These are phyloP conservation scores for Aspergillaceae sp. DNA, from an alignment of 2,329 filamentous ascomycete species.

Conservation along the genomic window DNA sequence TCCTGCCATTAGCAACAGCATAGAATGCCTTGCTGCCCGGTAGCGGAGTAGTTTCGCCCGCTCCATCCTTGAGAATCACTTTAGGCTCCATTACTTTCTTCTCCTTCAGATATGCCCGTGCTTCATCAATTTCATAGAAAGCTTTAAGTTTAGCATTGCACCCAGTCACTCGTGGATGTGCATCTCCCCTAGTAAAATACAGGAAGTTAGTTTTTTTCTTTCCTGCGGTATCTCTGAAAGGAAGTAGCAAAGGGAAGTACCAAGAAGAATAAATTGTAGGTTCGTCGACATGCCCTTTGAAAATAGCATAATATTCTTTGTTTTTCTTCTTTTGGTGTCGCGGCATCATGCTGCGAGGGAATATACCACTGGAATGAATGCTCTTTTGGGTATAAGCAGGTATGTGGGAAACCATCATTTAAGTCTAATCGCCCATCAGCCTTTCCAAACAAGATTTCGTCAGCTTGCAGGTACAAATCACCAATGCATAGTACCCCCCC, in stretches of 20 bases:
- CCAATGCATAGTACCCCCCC: too few relatives aligned
- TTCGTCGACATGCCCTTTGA: background rate
- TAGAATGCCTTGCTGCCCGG: background rate
- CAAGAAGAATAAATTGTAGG: background rate
- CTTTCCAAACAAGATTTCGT: too few relatives aligned
- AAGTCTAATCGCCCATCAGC: too few relatives aligned
- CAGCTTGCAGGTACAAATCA: too few relatives aligned
- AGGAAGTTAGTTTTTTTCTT: background rate
- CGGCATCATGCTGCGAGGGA: too few relatives aligned
- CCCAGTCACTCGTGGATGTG: background rate
- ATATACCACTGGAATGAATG: too few relatives aligned
- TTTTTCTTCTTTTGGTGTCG: background rate
- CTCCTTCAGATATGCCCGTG: background rate
- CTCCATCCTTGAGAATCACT: background rate
- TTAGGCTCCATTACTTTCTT: background rate
- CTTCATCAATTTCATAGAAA: background rate
- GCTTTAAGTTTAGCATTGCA: background rate
- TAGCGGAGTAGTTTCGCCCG: background rate
- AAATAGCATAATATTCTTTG: background rate
- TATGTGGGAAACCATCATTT: too few relatives aligned
- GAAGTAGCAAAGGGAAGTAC: background rate
- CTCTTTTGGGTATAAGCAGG: too few relatives aligned
- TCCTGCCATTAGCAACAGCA: background rate
- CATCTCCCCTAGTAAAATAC: background rate
- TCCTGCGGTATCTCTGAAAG: too few relatives aligned